Percentiles rank a stretch among this genome's conserved stretches.
Evolutionary conservation across 176 grass and related monocot genomes (phyloP).

Genomic region (Tillandsia leiboldiana): DNA sequence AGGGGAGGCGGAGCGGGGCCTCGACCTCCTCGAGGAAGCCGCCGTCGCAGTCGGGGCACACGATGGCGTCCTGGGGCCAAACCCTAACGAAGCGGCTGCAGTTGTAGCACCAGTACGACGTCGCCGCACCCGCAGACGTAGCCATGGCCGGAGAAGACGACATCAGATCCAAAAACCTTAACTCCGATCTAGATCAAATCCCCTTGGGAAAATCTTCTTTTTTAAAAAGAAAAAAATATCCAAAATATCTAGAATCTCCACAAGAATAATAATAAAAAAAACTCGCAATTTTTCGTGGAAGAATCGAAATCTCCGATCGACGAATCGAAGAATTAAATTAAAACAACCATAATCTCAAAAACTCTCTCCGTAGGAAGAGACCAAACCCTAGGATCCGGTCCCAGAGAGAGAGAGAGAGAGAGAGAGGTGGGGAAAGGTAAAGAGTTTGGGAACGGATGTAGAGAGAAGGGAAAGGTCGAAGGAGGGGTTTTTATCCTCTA

Average conservation of each 20-base stretch:
- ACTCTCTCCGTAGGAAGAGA: neutral
- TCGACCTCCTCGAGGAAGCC: constrained; percentile 70
- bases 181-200: no score
- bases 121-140: neutral
- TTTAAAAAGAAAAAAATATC: neutral
- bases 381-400: neutral
- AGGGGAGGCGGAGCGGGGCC: neutral
- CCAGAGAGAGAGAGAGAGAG: neutral
- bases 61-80: constrained; percentile 28
- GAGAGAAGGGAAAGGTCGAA: neutral
- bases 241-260: neutral
- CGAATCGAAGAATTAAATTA: no score
- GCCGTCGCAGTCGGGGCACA: constrained; percentile 66
- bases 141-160: constrained; percentile 25
- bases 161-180: constrained; percentile 23
- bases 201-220: no score
- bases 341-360: neutral
- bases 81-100: constrained; percentile 67
- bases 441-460: neutral
- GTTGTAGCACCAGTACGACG: constrained; percentile 70
- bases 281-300: neutral
- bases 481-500: neutral
- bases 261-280: neutral
- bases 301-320: neutral
- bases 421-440: neutral